Percentiles rank a stretch among this genome's conserved stretches.
Conservation (phyloP, 805 yeast genomes). For the Schwanniomyces sp. region DNA sequence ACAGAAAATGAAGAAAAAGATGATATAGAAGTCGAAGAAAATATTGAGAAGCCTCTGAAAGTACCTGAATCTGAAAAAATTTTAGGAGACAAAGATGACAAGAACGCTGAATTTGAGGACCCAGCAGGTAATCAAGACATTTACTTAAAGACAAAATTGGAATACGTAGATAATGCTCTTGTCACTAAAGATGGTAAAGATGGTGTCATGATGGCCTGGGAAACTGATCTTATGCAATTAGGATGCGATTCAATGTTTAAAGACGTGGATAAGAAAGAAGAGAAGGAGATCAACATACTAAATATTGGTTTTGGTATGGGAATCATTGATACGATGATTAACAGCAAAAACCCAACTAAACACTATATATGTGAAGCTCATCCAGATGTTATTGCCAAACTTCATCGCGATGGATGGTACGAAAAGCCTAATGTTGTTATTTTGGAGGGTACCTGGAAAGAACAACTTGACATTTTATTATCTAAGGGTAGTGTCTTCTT, state of each 20-base stretch:
- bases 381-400: conserved; percentile 77
- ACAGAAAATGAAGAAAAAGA: conserved; percentile 1
- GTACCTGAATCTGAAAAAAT: background rate
- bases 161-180: conserved; percentile 66
- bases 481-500: conserved; percentile 66
- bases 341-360: conserved; percentile 52
- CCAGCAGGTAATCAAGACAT: conserved; percentile 67
- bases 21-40: conserved; percentile 16
- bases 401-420: conserved; percentile 80
- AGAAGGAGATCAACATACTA: conserved; percentile 52
- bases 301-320: conserved; percentile 98
- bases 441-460: conserved; percentile 93
- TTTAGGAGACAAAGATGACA: background rate
- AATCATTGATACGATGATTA: conserved; percentile 80
- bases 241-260: conserved; percentile 76
- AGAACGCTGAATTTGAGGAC: conserved; percentile 22
- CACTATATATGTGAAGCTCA: conserved; percentile 95
- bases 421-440: conserved; percentile 69
- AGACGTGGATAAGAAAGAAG: conserved; percentile 29
- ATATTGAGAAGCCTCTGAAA: background rate
- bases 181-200: conserved; percentile 73
- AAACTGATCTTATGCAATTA: conserved; percentile 71
- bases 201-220: conserved; percentile 99
- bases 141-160: conserved; percentile 64
- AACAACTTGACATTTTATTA: conserved; percentile 63